Percentiles rank a stretch among this genome's conserved stretches.
Conservation (phyloP, 225 moss, liverwort and hornwort genomes). For the Marchantia paleacea region DNA sequence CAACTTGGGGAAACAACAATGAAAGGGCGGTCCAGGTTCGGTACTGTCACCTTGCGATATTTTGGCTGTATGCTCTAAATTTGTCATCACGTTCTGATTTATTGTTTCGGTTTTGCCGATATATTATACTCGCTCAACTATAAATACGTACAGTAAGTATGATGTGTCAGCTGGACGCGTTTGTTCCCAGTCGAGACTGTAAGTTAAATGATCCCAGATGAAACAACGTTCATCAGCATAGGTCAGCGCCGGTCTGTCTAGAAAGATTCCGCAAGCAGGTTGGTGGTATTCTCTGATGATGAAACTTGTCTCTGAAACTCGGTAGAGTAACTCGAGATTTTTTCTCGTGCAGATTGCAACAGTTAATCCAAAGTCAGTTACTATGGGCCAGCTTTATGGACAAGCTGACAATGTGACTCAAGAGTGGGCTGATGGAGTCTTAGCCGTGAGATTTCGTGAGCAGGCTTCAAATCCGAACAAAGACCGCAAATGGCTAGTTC, state of each 20-base stretch:
- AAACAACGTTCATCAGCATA: too few species aligned
- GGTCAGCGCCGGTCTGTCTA: not conserved
- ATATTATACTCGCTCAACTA: not conserved
- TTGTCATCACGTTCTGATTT: not conserved
- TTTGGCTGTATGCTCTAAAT: not conserved
- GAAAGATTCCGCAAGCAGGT: not conserved
- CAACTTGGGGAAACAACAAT: conserved; percentile 69
- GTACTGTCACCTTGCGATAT: not conserved
- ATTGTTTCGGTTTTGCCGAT: not conserved
- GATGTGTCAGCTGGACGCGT: not conserved
- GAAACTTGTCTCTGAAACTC: not conserved
- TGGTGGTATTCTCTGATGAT: not conserved
- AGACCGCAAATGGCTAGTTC: conserved; percentile 78
- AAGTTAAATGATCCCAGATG: too few species aligned
- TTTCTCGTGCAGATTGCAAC: conserved; percentile 49
- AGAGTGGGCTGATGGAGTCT: conserved; percentile 77
- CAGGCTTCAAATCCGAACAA: conserved; percentile 73
- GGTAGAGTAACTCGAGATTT: not conserved
- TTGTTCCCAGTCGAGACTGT: not conserved
- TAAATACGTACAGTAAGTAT: not conserved
- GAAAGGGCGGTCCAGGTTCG: conserved; percentile 68
- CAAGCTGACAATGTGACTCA: conserved; percentile 59
- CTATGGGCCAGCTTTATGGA: conserved; percentile 88
- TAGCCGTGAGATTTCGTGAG: conserved; percentile 72
- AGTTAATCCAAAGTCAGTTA: conserved; percentile 77